Conservation (phyloP, 2,329 filamentous ascomycete genomes). For the Ceratocystis ficicola region DNA sequence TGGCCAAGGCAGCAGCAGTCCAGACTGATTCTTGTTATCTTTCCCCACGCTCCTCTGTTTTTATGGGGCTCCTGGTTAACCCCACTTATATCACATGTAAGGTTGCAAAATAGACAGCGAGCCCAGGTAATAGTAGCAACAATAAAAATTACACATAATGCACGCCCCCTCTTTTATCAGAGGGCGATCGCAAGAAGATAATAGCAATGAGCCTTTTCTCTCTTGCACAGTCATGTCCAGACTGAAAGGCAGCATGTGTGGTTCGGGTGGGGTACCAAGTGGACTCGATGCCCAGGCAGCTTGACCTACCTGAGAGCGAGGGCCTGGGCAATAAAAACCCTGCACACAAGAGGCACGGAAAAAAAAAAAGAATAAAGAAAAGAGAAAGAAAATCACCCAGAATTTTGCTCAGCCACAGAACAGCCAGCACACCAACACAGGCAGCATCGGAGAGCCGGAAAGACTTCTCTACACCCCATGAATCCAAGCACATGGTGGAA, state of each 20-base stretch:
- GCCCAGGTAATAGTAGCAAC: too few species aligned
- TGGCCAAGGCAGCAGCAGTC: background rate
- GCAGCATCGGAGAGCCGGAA: background rate
- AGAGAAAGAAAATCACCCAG: too few species aligned
- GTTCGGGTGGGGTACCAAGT: too few species aligned
- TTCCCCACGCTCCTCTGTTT: background rate
- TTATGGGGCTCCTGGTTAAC: background rate
- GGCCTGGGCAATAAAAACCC: too few species aligned
- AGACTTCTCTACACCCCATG: background rate
- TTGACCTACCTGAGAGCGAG: too few species aligned
- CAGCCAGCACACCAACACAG: background rate
- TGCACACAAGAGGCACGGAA: too few species aligned
- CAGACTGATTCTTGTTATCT: too few species aligned
- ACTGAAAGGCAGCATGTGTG: too few species aligned
- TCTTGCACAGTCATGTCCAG: too few species aligned
- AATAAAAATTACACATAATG: background rate
- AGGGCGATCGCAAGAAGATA: background rate
- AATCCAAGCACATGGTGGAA: background rate
- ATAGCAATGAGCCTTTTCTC: background rate
- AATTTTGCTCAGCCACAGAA: too few species aligned
- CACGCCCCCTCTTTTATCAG: background rate
- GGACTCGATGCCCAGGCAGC: too few species aligned
- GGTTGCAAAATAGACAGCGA: constrained; percentile 1
- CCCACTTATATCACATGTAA: background rate
- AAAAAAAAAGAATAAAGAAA: too few species aligned